phyloP scores from a whole-genome alignment of 2,329 filamentous ascomycete species.

The Epicoccum nigrum region DNA sequence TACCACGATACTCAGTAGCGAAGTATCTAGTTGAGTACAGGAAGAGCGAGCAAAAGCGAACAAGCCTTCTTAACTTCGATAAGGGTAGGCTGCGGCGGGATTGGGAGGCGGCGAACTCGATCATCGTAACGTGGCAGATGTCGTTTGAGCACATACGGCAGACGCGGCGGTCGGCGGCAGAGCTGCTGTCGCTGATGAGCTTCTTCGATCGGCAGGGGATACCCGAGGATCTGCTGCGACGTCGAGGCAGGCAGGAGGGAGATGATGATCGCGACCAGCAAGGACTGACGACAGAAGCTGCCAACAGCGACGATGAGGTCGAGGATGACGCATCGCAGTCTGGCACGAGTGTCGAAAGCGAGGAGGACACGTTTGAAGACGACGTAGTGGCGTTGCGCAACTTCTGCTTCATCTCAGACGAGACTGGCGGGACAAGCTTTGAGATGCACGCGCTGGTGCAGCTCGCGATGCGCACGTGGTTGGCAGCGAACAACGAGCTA shows the following conservation, averaged over 20 bases:
- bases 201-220: conserved; percentile 55
- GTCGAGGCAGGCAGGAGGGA: too few relatives aligned
- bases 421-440: conserved; percentile 10
- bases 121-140: conserved; percentile 47
- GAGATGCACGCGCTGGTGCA: conserved; percentile 32
- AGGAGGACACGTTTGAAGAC: background rate
- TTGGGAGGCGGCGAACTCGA: conserved; percentile 39
- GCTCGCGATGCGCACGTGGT: conserved; percentile 24
- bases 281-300: too few relatives aligned
- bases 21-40: conserved; percentile 51
- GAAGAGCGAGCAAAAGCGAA: conserved; percentile 39
- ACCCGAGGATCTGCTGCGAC: too few relatives aligned
- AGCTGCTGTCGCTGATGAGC: conserved; percentile 56
- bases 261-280: too few relatives aligned
- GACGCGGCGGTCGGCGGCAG: conserved; percentile 38
- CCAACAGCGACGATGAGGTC: too few relatives aligned
- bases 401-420: conserved; percentile 21
- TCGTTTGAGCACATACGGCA: conserved; percentile 44
- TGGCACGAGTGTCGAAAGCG: conserved; percentile 5
- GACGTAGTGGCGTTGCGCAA: conserved; percentile 18
- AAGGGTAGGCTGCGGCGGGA: conserved; percentile 43
- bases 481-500: conserved; percentile 26
- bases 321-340: too few relatives aligned
- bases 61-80: conserved; percentile 27
- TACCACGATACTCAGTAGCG: conserved; percentile 13